Percentiles rank a stretch among this genome's conserved stretches.
These are phyloP conservation scores for Wallacemonas sp. DNA, from an alignment of 208 protist genomes.

Conservation along the genomic window DNA sequence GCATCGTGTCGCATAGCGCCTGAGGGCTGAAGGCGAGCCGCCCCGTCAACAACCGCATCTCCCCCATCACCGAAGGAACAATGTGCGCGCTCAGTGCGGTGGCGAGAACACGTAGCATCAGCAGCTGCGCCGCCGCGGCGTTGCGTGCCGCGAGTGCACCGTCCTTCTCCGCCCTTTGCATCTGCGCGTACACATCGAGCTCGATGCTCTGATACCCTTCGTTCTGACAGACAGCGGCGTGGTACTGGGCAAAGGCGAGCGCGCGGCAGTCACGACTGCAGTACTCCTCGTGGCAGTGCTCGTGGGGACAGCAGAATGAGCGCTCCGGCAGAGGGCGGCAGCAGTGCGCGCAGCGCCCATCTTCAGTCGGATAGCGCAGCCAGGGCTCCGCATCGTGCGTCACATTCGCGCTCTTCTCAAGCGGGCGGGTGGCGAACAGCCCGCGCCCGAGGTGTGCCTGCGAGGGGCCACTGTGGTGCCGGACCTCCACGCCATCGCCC, in stretches of 20 bases:
- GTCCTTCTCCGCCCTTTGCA: constrained; percentile 41
- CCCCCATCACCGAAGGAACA: constrained; percentile 63
- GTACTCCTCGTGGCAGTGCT: constrained; percentile 86
- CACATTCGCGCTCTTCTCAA: constrained; percentile 29
- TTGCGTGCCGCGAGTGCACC: constrained; percentile 39
- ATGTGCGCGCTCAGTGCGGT: constrained; percentile 41
- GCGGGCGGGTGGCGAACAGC: constrained; percentile 40
- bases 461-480: not conserved
- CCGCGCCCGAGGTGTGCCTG: constrained; percentile 45
- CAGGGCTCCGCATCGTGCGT: constrained; percentile 51
- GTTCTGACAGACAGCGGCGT: constrained; percentile 65
- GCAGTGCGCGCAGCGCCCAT: constrained; percentile 63
- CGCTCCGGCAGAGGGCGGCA: constrained; percentile 55
- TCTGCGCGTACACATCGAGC: constrained; percentile 76
- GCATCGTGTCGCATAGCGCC: constrained; percentile 41
- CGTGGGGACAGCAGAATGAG: constrained; percentile 63
- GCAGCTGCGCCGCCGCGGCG: constrained; percentile 72
- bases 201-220: constrained; percentile 74
- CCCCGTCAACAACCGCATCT: constrained; percentile 72
- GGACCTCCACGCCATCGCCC: constrained; percentile 35
- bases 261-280: constrained; percentile 81
- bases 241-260: constrained; percentile 57
- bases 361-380: constrained; percentile 67
- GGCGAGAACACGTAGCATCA: constrained; percentile 72
- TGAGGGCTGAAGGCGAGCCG: constrained; percentile 62